phyloP scores from a whole-genome alignment of 192 early-diverging fungal species.

The Gonapodya prolifera region DNA sequence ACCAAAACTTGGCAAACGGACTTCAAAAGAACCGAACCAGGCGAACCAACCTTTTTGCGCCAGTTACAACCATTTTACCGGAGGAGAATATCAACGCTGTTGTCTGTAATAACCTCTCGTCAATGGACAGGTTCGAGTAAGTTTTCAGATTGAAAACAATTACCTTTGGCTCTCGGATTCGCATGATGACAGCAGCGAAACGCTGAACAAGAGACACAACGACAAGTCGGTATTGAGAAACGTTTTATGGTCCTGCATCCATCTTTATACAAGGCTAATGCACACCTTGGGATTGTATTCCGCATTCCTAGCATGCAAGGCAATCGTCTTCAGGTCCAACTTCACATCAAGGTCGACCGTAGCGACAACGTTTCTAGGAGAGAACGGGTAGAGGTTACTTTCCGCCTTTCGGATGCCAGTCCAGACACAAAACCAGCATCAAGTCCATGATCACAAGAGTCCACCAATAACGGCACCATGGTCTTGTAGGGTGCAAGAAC shows the following conservation, averaged over 20 bases:
- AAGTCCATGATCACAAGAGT: too few relatives aligned
- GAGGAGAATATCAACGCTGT: constrained; percentile 98
- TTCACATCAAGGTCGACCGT: constrained; percentile 97
- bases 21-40: background rate
- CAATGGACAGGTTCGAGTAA: background rate
- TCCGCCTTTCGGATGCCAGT: too few relatives aligned
- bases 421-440: too few relatives aligned
- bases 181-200: constrained; percentile 99
- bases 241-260: too few relatives aligned
- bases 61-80: constrained; percentile 78
- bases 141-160: background rate
- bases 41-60: background rate
- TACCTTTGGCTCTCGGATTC: constrained; percentile 52
- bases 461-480: too few relatives aligned
- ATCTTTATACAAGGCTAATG: background rate
- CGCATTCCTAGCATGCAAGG: constrained; percentile 97
- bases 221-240: background rate
- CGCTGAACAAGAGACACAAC: constrained; percentile 47
- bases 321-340: constrained; percentile 96
- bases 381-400: too few relatives aligned
- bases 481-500: too few relatives aligned
- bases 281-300: constrained; percentile 99
- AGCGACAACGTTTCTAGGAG: constrained; percentile 84
- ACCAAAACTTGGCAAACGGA: constrained; percentile 32
- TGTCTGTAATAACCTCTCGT: constrained; percentile 37